phyloP scores from a whole-genome alignment of 2,329 filamentous ascomycete species.

The Pseudogymnoascus sp. region DNA sequence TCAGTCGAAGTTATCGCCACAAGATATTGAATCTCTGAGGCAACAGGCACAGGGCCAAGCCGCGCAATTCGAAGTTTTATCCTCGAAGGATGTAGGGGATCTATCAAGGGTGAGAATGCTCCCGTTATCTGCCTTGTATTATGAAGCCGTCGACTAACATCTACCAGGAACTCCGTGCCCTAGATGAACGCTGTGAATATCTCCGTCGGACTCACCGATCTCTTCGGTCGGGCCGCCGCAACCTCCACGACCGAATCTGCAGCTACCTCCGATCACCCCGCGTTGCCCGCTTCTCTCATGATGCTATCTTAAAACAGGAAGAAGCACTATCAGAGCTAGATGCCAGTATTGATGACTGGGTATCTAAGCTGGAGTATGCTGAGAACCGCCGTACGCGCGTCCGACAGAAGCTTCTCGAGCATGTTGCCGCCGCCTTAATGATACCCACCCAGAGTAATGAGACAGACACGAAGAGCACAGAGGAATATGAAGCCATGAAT shows the following conservation, averaged over 20 bases:
- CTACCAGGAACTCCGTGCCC: conserved; percentile 57
- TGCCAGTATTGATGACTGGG: conserved; percentile 71
- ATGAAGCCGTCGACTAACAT: not conserved
- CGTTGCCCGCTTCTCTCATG: conserved; percentile 62
- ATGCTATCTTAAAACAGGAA: conserved; percentile 71
- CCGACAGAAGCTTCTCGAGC: conserved; percentile 72
- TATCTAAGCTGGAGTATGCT: conserved; percentile 68
- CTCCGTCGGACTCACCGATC: conserved; percentile 69
- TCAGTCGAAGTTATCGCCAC: conserved; percentile 35
- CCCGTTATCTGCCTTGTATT: not conserved
- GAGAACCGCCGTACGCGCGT: conserved; percentile 69
- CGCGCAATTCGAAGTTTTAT: conserved; percentile 56
- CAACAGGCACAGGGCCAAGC: conserved; percentile 56
- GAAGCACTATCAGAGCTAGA: conserved; percentile 72
- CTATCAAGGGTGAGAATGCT: conserved; percentile 49
- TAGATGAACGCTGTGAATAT: conserved; percentile 74
- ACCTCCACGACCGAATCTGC: conserved; percentile 69
- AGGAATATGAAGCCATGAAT: conserved; percentile 19
- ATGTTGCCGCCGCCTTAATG: conserved; percentile 64
- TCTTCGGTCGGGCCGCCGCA: conserved; percentile 65
- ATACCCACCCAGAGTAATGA: conserved; percentile 33
- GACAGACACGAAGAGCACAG: conserved; percentile 37
- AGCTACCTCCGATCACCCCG: conserved; percentile 66
- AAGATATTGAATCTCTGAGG: conserved; percentile 44
- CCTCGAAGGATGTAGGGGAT: conserved; percentile 51